These are phyloP conservation scores for Mycosphaerella sp. DNA, from an alignment of 2,329 filamentous ascomycete species.

Conservation along the genomic window DNA sequence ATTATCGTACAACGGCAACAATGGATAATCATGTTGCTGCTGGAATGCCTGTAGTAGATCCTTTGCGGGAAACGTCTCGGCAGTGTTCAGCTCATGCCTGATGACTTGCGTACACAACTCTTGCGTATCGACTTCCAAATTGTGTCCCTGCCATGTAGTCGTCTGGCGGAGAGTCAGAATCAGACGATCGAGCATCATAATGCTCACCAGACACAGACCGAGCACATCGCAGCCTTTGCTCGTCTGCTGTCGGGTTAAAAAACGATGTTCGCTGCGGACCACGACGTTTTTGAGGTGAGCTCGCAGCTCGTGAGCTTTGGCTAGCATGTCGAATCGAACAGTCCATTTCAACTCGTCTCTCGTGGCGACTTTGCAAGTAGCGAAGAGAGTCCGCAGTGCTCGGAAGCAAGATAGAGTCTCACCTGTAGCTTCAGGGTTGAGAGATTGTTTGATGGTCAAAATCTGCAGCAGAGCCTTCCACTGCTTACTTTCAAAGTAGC, in stretches of 20 bases:
- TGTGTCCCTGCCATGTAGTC: slow-evolving; percentile 4
- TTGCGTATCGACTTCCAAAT: slow-evolving; percentile 14
- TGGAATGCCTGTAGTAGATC: slow-evolving; percentile 10
- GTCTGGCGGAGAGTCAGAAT: slow-evolving; percentile 9
- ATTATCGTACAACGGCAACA: not conserved
- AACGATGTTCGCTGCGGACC: slow-evolving; percentile 7
- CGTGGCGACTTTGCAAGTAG: slow-evolving; percentile 3
- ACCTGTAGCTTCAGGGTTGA: slow-evolving; percentile 2
- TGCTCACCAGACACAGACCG: slow-evolving; percentile 12
- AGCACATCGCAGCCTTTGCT: slow-evolving; percentile 12
- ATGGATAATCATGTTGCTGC: slow-evolving; percentile 11
- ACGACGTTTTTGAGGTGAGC: slow-evolving; percentile 8
- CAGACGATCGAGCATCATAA: slow-evolving; percentile 14
- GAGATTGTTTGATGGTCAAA: slow-evolving; percentile 8
- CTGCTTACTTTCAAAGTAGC: slow-evolving; percentile 13
- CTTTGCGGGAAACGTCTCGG: slow-evolving; percentile 11
- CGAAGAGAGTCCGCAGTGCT: slow-evolving; percentile 7
- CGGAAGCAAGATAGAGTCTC: slow-evolving; percentile 13
- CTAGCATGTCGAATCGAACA: slow-evolving; percentile 4
- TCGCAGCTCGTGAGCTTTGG: slow-evolving; percentile 11
- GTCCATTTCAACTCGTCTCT: slow-evolving; percentile 1
- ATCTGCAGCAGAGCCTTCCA: slow-evolving; percentile 12
- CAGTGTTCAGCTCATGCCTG: slow-evolving; percentile 9
- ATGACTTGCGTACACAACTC: slow-evolving; percentile 12
- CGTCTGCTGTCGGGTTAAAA: slow-evolving; percentile 3